Conservation (phyloP, 1,139 yeast species). For the Ashbya aceris region DNA sequence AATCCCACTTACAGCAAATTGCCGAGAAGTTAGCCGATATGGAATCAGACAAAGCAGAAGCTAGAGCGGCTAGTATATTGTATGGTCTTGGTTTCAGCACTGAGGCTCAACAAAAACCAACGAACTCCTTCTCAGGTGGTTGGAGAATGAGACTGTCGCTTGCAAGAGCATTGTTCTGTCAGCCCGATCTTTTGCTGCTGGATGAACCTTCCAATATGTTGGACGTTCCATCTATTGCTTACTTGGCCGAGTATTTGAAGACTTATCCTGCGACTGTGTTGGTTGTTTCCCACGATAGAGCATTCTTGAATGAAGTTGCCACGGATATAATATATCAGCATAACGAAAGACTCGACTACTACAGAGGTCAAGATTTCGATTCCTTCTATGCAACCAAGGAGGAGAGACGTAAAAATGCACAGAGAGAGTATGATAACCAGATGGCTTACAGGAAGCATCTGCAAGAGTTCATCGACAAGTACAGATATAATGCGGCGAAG, state of each 20-base stretch:
- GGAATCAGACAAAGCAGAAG: conserved; percentile 96
- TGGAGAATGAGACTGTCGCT: conserved; percentile 99
- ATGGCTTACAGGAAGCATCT: conserved; percentile 92
- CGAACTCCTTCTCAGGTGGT: conserved; percentile 96
- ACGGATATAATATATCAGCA: conserved; percentile 97
- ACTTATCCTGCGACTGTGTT: conserved; percentile 85
- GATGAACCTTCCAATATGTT: conserved; percentile 99
- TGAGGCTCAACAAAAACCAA: conserved; percentile 72
- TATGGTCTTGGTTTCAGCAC: conserved; percentile 88
- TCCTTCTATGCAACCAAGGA: conserved; percentile 88
- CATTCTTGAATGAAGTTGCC: conserved; percentile 93
- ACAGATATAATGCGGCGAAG: conserved; percentile 94
- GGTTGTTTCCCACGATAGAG: conserved; percentile 96
- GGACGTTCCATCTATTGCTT: conserved; percentile 98
- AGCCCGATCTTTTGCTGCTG: conserved; percentile 81
- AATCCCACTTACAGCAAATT: conserved; percentile 64
- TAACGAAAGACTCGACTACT: conserved; percentile 90
- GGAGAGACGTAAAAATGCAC: conserved; percentile 87
- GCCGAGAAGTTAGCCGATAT: conserved; percentile 77
- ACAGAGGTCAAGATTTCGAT: conserved; percentile 90
- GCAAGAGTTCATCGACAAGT: conserved; percentile 91
- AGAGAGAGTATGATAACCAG: conserved; percentile 92
- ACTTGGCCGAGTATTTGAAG: conserved; percentile 79
- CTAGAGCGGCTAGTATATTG: conserved; percentile 91
- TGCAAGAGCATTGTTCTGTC: conserved; percentile 95